Evolutionary conservation across 2,329 filamentous ascomycete species (phyloP).

Genomic region (Aureobasidium lini): DNA sequence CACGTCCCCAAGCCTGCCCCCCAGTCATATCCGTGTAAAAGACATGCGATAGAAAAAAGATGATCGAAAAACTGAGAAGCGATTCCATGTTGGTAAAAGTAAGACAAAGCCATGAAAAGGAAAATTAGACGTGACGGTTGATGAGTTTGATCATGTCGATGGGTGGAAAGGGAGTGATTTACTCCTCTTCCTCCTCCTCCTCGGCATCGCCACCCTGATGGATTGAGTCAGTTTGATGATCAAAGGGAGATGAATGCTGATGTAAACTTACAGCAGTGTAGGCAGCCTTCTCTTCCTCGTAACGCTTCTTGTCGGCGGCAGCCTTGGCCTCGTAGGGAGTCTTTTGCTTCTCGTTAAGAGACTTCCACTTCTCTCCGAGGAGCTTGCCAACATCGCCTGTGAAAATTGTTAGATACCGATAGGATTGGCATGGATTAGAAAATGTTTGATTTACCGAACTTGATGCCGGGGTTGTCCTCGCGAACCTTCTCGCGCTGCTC

Average conservation of each 20-base stretch:
- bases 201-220: slow-evolving; percentile 24
- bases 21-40: slow-evolving; percentile 5
- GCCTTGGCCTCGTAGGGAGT: slow-evolving; percentile 95
- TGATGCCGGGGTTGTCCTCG: slow-evolving; percentile 95
- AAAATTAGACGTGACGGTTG: slow-evolving; percentile 11
- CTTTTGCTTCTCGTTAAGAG: slow-evolving; percentile 85
- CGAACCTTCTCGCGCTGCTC: slow-evolving; percentile 97
- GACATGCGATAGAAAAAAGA: slow-evolving; percentile 9
- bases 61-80: slow-evolving; percentile 3
- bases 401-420: slow-evolving; percentile 12
- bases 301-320: slow-evolving; percentile 95
- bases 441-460: slow-evolving; percentile 57
- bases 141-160: slow-evolving; percentile 2
- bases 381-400: slow-evolving; percentile 92
- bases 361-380: slow-evolving; percentile 98
- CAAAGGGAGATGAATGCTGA: neutral
- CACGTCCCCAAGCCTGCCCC: neutral
- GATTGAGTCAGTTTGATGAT: slow-evolving; percentile 3
- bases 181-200: slow-evolving; percentile 32
- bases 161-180: slow-evolving; percentile 15
- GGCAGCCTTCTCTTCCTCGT: slow-evolving; percentile 93
- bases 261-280: slow-evolving; percentile 64
- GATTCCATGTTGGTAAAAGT: slow-evolving; percentile 9
- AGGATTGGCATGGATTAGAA: neutral
- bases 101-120: slow-evolving; percentile 14